Evolutionary conservation across 768 basidiomycete species (phyloP), one percentile per base, ranked within the genome.

Genomic region (Crucibulum laeve): DNA sequence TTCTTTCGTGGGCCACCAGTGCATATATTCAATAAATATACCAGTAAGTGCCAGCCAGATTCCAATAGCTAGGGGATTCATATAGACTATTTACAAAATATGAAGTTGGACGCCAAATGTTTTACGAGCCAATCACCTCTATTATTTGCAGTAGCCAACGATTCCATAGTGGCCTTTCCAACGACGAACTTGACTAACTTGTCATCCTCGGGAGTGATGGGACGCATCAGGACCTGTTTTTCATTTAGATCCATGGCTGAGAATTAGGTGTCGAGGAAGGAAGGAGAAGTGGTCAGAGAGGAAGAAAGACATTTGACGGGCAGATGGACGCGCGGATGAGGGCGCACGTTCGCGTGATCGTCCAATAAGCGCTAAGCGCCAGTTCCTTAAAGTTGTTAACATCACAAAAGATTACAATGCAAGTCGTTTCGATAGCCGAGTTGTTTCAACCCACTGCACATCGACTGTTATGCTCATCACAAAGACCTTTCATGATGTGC

Each of bases 381-480:
- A n/a, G n/a, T n/a, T n/a, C n/a, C n/a, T n/a, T n/a, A n/a, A n/a
- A n/a, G n/a, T n/a, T n/a, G n/a, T n/a, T n/a, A n/a, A n/a, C n/a
- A n/a, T n/a, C n/a, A n/a, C n/a, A n/a, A n/a, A n/a, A n/a, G n/a
- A n/a, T n/a, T n/a, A n/a, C n/a, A n/a, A n/a, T n/a, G n/a, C n/a
- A n/a, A n/a, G n/a, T n/a, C n/a, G n/a, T n/a, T n/a, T n/a, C n/a
- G n/a, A n/a, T n/a, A n/a, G n/a, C n/a, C n/a, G n/a, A n/a, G n/a
- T n/a, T n/a, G n/a, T n/a, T n/a, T n/a, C n/a, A n/a, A n/a, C n/a
- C n/a, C n/a, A n/a, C n/a, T n/a, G n/a, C n/a, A n/a, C n/a, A n/a
- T n/a, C n/a, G n/a, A n/a, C n/a, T n/a, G n/a, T n/a, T n/a, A 95
- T 97, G 93, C 73, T 95, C 49, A 81, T 95, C 73, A 78, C 76